These are phyloP conservation scores for Aurinia saxatilis DNA, from an alignment of 345 rosid species.

Conservation along the genomic window DNA sequence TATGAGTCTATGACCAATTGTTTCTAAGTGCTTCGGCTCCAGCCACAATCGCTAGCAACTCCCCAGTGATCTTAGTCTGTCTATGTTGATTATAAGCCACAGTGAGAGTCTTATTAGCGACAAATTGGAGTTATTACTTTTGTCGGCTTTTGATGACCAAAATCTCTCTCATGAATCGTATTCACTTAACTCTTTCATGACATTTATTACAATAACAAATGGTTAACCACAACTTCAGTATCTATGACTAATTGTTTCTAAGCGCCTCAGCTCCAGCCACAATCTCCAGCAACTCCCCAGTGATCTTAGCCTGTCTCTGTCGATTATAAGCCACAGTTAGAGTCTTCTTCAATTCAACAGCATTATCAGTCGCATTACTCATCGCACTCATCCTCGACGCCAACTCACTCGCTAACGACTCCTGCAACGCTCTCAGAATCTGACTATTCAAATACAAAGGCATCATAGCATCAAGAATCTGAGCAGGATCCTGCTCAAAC, in stretches of 20 bases:
- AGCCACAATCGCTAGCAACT: slow-evolving; percentile 74
- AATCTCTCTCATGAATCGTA: too few relatives aligned
- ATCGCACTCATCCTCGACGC: slow-evolving; percentile 83
- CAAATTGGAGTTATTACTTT: too few relatives aligned
- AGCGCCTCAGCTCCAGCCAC: slow-evolving; percentile 89
- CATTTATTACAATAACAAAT: too few relatives aligned
- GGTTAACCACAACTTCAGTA: neutral
- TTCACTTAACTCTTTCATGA: too few relatives aligned
- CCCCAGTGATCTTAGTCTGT: slow-evolving; percentile 74
- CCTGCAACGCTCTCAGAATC: slow-evolving; percentile 82
- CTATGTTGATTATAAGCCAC: slow-evolving; percentile 52
- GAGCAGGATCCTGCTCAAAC: slow-evolving; percentile 89
- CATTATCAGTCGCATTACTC: slow-evolving; percentile 81
- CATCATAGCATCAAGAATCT: slow-evolving; percentile 92
- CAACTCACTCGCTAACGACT: slow-evolving; percentile 78
- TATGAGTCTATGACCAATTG: slow-evolving; percentile 5
- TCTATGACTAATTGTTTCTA: slow-evolving; percentile 8
- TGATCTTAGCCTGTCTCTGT: slow-evolving; percentile 69
- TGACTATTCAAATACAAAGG: slow-evolving; percentile 85
- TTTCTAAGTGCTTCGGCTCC: slow-evolving; percentile 72
- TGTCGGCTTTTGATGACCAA: too few relatives aligned
- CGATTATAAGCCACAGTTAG: slow-evolving; percentile 55
- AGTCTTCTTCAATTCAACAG: slow-evolving; percentile 61
- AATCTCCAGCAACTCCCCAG: slow-evolving; percentile 72
- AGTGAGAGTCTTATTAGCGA: slow-evolving; percentile 57